Base-by-base conservation (phyloP, 2,329 filamentous ascomycete species). In the Didymella arachidicola region DNA sequence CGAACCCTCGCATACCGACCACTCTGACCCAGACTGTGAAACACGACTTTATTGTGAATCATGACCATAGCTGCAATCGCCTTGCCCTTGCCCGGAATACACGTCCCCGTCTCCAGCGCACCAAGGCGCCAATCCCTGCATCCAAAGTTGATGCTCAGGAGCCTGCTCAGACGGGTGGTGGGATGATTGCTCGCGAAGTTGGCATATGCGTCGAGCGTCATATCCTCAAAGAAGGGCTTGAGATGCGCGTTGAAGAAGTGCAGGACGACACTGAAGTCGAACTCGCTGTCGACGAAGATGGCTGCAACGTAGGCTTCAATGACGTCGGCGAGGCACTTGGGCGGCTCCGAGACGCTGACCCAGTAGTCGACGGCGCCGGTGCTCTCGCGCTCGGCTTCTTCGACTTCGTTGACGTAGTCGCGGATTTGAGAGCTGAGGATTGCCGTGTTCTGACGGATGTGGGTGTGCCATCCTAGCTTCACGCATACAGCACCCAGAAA, bases 281-380 rank as follows among this genome's bases (percentile, higher is more conserved):
- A 98, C 44, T 84, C 81, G 0, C 91, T 90, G 76, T 99, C 95
- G 11, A 99, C 90, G 73, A 98, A 98, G 22, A 97, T 83, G 19
- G 94, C 94, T 1, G 93, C 95, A 2, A 97, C 80, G 68, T 93
- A 95, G 0, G 94, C 87, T 81, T 99, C 95, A 3, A 98, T 82
- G 36, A 97, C 86, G 75, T 99, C 95, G 0, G 93, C 87, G 6
- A 98, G 85, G 52, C 84, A 87, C 62, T 95, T 95, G 8, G 90
- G 91, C 1, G 90, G 87, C 39, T 85, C 81, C 16, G 80, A 81
- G 12, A 70, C 63, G 22, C 44, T 64, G 27, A 86, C 82, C 92
- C 91, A 95, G 75, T 88, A 94, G 77, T 91, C 86, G 4, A 82
- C 80, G 10, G 82, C 78, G 27, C 83, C 84, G 1, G 82, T 75